A percentile compares a stretch with the other conserved stretches of the same genome.
phyloP scores from a whole-genome alignment of 306 rosid species.

The Vachellia collinsii region DNA sequence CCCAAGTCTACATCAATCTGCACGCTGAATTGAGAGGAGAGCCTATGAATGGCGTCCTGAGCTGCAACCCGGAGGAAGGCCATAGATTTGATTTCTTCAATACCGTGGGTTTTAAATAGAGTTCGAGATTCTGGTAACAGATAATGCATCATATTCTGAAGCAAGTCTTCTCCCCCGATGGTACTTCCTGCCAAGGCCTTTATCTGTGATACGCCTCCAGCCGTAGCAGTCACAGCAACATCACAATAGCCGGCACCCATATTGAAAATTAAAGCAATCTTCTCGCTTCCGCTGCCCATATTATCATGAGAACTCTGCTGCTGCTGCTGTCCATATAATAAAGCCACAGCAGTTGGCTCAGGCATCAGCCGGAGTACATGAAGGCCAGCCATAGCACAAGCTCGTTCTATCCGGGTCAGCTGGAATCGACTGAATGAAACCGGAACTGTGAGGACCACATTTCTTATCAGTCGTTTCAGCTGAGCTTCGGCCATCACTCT shows the following conservation, averaged over 20 bases:
- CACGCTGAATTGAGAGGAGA: conserved; percentile 53
- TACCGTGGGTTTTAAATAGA: conserved; percentile 52
- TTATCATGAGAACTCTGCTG: conserved; percentile 59
- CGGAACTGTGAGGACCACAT: conserved; percentile 81
- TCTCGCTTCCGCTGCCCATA: conserved; percentile 68
- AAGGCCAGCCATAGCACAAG: conserved; percentile 94
- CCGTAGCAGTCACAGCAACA: conserved; percentile 76
- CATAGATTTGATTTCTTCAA: conserved; percentile 57
- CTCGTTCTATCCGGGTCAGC: conserved; percentile 73
- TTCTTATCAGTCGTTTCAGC: conserved; percentile 60
- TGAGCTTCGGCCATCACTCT: conserved; percentile 67
- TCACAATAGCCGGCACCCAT: conserved; percentile 95
- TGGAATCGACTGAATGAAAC: conserved; percentile 87
- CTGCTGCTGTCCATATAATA: conserved; percentile 74
- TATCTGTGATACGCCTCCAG: conserved; percentile 83
- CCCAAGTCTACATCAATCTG: conserved; percentile 72
- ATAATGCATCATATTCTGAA: conserved; percentile 77
- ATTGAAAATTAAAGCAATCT: conserved; percentile 78
- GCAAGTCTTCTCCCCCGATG: conserved; percentile 93
- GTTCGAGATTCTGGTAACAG: conserved; percentile 64
- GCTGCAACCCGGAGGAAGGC: conserved; percentile 77
- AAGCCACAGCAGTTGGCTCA: conserved; percentile 93
- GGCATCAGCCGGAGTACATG: conserved; percentile 78
- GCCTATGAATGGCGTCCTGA: conserved; percentile 79
- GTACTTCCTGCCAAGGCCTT: conserved; percentile 82